Percentiles rank a stretch among this genome's conserved stretches.
Conservation (phyloP, 2,329 filamentous ascomycete genomes). For the Neonectria magnoliae region DNA sequence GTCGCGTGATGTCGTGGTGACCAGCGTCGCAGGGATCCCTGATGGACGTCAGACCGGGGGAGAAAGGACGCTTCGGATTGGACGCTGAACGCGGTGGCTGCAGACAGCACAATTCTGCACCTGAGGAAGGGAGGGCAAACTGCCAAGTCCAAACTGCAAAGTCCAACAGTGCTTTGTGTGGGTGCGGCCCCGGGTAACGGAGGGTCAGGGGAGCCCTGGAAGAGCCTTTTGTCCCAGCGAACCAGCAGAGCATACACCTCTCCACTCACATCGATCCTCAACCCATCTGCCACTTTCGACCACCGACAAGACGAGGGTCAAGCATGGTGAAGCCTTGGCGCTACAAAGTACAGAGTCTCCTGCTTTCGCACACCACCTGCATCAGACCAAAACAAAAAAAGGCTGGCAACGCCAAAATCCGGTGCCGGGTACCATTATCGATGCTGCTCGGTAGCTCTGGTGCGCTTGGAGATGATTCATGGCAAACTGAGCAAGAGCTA, state of each 20-base stretch:
- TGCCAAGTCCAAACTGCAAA: background rate
- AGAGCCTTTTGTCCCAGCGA: constrained; percentile 20
- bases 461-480: background rate
- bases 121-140: background rate
- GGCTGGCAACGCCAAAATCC: background rate
- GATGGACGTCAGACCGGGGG: constrained; percentile 27
- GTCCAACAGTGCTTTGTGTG: constrained; percentile 9
- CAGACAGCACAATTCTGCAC: background rate
- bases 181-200: constrained; percentile 11
- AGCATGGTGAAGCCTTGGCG: background rate
- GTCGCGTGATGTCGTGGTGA: constrained; percentile 40
- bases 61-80: constrained; percentile 35
- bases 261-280: constrained; percentile 15
- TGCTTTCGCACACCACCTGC: background rate
- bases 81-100: constrained; percentile 10
- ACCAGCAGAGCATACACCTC: constrained; percentile 25
- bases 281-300: constrained; percentile 15
- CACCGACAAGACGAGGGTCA: constrained; percentile 9
- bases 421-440: background rate
- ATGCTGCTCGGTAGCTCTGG: background rate
- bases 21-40: constrained; percentile 30
- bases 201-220: constrained; percentile 4
- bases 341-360: background rate
- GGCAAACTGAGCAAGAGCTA: background rate
- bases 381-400: too few species aligned